Conservation (phyloP, 2,329 filamentous ascomycete species). For the Rutstroemia sp. region DNA sequence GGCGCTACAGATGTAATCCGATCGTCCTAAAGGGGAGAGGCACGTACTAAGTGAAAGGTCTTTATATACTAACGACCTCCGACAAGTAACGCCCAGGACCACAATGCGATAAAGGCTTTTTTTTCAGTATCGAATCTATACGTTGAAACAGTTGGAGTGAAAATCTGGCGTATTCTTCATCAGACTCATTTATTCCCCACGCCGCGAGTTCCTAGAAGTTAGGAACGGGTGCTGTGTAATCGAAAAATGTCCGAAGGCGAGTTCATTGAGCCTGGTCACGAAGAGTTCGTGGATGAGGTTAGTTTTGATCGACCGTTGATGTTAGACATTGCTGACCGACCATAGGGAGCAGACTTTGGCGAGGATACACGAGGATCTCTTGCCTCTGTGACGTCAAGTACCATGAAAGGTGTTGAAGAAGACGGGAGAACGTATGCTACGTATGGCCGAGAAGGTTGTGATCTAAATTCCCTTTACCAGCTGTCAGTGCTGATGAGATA, state of each 20-base stretch:
- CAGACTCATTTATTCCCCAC: too few species aligned
- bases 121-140: too few species aligned
- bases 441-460: slow-evolving; percentile 13
- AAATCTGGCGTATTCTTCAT: too few species aligned
- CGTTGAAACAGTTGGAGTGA: too few species aligned
- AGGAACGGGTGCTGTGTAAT: too few species aligned
- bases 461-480: background rate
- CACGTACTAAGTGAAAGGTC: too few species aligned
- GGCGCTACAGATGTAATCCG: too few species aligned
- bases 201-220: too few species aligned
- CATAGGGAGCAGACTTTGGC: background rate
- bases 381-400: slow-evolving; percentile 17
- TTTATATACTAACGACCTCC: too few species aligned
- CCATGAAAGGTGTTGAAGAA: slow-evolving; percentile 19
- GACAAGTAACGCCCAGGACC: too few species aligned
- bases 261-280: background rate
- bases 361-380: slow-evolving; percentile 12
- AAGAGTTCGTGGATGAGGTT: background rate
- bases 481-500: background rate
- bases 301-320: background rate
- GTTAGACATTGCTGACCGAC: background rate
- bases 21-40: too few species aligned
- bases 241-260: background rate
- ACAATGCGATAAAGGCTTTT: too few species aligned
- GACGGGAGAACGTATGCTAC: slow-evolving; percentile 24